Conservation (phyloP, 1,139 yeast genomes). For the Hyphopichia burtonii region DNA sequence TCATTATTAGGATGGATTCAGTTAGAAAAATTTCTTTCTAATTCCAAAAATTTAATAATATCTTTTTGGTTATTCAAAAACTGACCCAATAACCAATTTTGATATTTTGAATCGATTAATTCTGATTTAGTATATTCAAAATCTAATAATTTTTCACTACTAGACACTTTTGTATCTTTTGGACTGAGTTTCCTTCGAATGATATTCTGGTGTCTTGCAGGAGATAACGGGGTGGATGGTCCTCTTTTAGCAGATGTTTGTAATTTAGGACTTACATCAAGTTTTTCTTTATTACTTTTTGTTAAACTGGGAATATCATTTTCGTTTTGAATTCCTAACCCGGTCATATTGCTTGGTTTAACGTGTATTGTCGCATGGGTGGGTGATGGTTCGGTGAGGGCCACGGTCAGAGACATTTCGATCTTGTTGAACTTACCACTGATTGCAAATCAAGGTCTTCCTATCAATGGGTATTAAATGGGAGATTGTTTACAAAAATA, state of each 20-base stretch:
- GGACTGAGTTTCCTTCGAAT: slow-evolving; percentile 16
- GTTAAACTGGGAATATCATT: not conserved
- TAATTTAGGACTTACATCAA: not conserved
- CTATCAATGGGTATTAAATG: no score
- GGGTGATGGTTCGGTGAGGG: slow-evolving; percentile 1
- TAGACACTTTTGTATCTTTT: slow-evolving; percentile 1
- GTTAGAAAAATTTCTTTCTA: slow-evolving; percentile 13
- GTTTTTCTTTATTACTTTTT: not conserved
- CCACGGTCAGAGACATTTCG: not conserved
- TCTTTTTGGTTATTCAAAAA: slow-evolving; percentile 10
- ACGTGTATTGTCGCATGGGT: not conserved
- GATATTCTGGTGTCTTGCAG: slow-evolving; percentile 16
- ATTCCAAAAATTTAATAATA: slow-evolving; percentile 12
- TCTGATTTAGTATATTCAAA: slow-evolving; percentile 3
- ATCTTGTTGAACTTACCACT: not conserved
- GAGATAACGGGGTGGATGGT: slow-evolving; percentile 28
- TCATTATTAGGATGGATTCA: not conserved
- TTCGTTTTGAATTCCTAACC: not conserved
- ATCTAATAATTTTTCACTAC: not conserved
- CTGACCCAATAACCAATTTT: slow-evolving; percentile 15
- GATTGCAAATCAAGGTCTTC: no score
- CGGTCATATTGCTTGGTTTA: not conserved
- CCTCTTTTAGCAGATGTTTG: slow-evolving; percentile 17
- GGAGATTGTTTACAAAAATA: no score
- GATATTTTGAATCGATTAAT: slow-evolving; percentile 13